Conservation (phyloP, 257 asterid species). For the Solanum pinnatisectum region DNA sequence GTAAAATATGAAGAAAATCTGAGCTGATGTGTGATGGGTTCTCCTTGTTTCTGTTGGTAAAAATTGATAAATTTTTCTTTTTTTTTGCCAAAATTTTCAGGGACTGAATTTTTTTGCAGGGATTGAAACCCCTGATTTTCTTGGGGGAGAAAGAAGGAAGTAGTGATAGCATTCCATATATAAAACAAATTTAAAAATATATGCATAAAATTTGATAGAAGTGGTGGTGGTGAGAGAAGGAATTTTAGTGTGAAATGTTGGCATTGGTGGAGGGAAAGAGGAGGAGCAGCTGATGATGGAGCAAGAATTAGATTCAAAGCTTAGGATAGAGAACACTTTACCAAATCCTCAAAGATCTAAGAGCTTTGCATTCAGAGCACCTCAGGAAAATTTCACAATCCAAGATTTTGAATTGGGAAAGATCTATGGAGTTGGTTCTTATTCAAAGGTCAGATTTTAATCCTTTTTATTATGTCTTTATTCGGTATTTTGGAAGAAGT, state of each 20-base stretch:
- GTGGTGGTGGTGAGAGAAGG: background rate
- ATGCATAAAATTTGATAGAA: background rate
- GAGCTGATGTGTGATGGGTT: conserved; percentile 42
- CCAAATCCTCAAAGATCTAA: conserved; percentile 62
- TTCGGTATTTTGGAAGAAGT: background rate
- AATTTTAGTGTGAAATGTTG: conserved; percentile 36
- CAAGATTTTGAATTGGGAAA: conserved; percentile 94
- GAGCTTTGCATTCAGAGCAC: conserved; percentile 85
- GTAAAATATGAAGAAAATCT: conserved; percentile 28
- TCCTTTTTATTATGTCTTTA: background rate
- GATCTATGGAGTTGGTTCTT: conserved; percentile 98
- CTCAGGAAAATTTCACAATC: conserved; percentile 81
- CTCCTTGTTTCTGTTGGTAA: conserved; percentile 31
- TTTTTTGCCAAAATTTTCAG: conserved; percentile 40
- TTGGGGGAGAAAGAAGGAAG: background rate
- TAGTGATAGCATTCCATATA: background rate
- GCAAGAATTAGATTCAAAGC: conserved; percentile 74
- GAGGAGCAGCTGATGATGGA: conserved; percentile 40
- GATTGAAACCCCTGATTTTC: conserved; percentile 19
- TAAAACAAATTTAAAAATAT: background rate
- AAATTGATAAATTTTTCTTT: background rate
- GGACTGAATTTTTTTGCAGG: conserved; percentile 35
- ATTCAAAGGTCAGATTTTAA: conserved; percentile 65
- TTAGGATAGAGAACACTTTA: conserved; percentile 43
- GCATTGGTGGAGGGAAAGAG: conserved; percentile 31